Evolutionary conservation across 225 moss, liverwort and hornwort species (phyloP).

Genomic region (Pseudoscleropodium purum): DNA sequence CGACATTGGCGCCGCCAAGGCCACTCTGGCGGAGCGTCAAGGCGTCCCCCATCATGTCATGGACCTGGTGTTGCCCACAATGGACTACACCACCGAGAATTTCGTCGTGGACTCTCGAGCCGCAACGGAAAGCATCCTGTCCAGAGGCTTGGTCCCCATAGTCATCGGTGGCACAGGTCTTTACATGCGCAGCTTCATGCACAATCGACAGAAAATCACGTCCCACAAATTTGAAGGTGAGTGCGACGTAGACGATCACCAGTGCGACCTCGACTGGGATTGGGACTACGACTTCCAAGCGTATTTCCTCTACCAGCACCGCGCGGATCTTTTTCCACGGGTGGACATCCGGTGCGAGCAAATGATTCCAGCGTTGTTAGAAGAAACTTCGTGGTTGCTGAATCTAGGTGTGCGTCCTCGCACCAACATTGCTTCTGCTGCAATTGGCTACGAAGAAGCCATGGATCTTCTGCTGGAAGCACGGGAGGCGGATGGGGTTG

Average conservation of each 20-base stretch:
- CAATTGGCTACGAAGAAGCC: conserved; percentile 43
- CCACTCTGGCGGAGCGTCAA: conserved; percentile 2
- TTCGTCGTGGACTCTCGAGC: conserved; percentile 4
- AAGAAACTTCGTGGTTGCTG: conserved; percentile 17
- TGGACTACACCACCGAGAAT: conserved; percentile 8
- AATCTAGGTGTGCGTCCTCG: neutral
- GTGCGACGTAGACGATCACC: neutral
- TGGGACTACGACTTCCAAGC: conserved; percentile 28
- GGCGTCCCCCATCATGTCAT: conserved; percentile 36
- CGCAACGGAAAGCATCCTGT: neutral
- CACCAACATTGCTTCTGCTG: conserved; percentile 8
- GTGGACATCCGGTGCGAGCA: conserved; percentile 8
- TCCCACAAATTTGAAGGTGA: neutral
- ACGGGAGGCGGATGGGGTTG: neutral
- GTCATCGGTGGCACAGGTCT: conserved; percentile 17
- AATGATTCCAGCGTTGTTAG: conserved; percentile 1
- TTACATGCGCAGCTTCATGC: conserved; percentile 25
- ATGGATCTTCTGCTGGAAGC: conserved; percentile 16
- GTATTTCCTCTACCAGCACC: conserved; percentile 16
- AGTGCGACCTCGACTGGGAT: neutral
- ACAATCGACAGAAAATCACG: neutral
- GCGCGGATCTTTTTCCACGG: neutral
- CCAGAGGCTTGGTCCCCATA: neutral
- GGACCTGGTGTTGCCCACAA: conserved; percentile 23
- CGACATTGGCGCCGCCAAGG: conserved; percentile 27